Conservation (phyloP, 192 early-diverging fungal species). For the Linnemannia schmuckeri region DNA sequence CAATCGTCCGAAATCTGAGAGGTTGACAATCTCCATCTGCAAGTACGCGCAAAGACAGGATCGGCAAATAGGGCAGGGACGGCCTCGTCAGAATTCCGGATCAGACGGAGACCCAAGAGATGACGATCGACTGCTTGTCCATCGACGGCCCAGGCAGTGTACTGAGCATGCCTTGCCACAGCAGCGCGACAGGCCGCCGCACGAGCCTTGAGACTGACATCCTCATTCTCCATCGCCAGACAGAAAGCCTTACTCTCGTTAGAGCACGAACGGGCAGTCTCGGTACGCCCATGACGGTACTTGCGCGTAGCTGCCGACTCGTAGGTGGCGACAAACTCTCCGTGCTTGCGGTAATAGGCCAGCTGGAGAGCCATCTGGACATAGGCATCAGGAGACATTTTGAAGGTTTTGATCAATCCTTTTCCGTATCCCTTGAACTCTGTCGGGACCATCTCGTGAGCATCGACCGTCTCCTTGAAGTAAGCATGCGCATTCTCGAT, state of each 20-base stretch:
- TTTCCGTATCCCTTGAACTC: slow-evolving; percentile 83
- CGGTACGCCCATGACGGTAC: slow-evolving; percentile 89
- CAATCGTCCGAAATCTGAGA: slow-evolving; percentile 56
- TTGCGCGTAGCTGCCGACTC: slow-evolving; percentile 88
- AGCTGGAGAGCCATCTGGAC: slow-evolving; percentile 92
- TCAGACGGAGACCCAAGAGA: slow-evolving; percentile 81
- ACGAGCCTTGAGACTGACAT: slow-evolving; percentile 49
- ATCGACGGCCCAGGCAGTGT: slow-evolving; percentile 77
- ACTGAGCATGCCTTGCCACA: slow-evolving; percentile 73
- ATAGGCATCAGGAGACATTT: slow-evolving; percentile 84
- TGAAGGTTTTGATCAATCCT: slow-evolving; percentile 55
- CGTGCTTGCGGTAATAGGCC: slow-evolving; percentile 83
- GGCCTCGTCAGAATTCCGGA: slow-evolving; percentile 55
- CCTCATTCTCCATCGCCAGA: slow-evolving; percentile 68
- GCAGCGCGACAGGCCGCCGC: slow-evolving; percentile 73
- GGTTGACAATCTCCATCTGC: slow-evolving; percentile 83
- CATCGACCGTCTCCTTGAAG: slow-evolving; percentile 76
- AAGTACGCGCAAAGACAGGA: slow-evolving; percentile 73
- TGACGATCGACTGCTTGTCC: slow-evolving; percentile 89
- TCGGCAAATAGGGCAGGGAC: slow-evolving; percentile 67
- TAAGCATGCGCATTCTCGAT: slow-evolving; percentile 71
- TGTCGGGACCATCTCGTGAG: slow-evolving; percentile 73
- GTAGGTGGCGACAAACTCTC: slow-evolving; percentile 77
- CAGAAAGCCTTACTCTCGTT: slow-evolving; percentile 80
- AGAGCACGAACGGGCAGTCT: slow-evolving; percentile 86